Evolutionary conservation across 1,284 basidiomycete species (phyloP).

Genomic region (Ganoderma boninense): DNA sequence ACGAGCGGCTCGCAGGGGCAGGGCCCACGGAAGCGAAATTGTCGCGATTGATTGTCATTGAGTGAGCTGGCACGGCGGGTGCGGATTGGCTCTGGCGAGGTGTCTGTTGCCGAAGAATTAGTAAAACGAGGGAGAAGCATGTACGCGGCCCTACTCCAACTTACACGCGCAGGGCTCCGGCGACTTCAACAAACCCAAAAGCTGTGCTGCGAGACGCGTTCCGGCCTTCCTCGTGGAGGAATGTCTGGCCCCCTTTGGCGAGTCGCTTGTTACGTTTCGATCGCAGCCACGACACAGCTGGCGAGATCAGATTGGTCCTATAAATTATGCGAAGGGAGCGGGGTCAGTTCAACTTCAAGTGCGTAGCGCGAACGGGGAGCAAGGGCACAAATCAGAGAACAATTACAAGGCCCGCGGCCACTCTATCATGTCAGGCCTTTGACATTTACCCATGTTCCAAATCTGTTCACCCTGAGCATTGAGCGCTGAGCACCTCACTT

Average conservation of each 20-base stretch:
- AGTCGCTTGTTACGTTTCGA: neutral
- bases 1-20: neutral
- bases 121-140: neutral
- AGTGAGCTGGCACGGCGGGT: neutral
- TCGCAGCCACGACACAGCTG: neutral
- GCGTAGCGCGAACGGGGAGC: neutral
- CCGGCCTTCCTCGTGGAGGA: neutral
- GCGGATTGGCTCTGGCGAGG: neutral
- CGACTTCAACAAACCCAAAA: neutral
- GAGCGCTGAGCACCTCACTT: neutral
- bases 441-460: neutral
- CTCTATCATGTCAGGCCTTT: neutral
- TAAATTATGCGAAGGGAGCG: neutral
- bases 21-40: neutral
- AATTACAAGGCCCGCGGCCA: neutral
- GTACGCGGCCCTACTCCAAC: neutral
- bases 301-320: neutral
- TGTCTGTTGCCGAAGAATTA: neutral
- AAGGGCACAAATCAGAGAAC: neutral
- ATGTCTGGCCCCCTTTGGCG: neutral
- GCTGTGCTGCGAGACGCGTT: neutral
- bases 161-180: neutral
- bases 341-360: neutral
- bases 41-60: neutral
- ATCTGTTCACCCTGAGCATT: neutral